Evolutionary conservation across 345 rosid species (phyloP).

Genomic region (Carallia brachiata): DNA sequence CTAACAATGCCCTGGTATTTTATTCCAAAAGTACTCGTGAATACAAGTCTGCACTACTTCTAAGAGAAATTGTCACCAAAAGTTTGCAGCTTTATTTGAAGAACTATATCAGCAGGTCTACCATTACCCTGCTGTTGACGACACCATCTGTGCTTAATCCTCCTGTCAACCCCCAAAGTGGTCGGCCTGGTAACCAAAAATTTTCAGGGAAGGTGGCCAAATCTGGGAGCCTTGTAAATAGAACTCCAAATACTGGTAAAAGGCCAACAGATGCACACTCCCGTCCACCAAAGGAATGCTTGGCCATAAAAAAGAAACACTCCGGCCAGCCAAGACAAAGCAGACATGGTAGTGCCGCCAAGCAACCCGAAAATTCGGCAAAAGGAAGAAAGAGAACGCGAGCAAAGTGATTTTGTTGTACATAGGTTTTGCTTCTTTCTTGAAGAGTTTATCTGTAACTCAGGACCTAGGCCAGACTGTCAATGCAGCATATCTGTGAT

Average conservation of each 20-base stretch:
- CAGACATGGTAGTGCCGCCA: constrained; percentile 13
- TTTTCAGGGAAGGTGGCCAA: constrained; percentile 19
- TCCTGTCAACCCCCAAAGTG: constrained; percentile 42
- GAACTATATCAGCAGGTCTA: constrained; percentile 29
- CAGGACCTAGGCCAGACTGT: not conserved
- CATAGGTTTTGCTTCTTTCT: not conserved
- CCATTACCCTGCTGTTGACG: constrained; percentile 20
- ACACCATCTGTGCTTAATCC: constrained; percentile 30
- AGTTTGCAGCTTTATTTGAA: constrained; percentile 44
- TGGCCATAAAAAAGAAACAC: constrained; percentile 29
- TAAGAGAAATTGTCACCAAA: constrained; percentile 54
- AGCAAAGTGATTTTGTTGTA: constrained; percentile 37
- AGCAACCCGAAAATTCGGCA: constrained; percentile 24
- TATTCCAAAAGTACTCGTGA: constrained; percentile 80
- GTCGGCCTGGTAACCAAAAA: constrained; percentile 29
- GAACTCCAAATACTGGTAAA: constrained; percentile 33
- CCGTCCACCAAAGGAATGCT: constrained; percentile 42
- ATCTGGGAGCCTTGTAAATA: constrained; percentile 19
- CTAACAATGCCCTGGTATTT: constrained; percentile 72
- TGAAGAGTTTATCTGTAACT: not conserved
- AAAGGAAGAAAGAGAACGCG: constrained; percentile 53
- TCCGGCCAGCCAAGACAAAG: constrained; percentile 32
- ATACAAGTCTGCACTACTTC: constrained; percentile 60
- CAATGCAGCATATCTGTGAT: constrained; percentile 5
- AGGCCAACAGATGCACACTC: constrained; percentile 25